Base-by-base conservation (phyloP, 2,329 filamentous ascomycete species). In the Ampelomyces quisqualis region DNA sequence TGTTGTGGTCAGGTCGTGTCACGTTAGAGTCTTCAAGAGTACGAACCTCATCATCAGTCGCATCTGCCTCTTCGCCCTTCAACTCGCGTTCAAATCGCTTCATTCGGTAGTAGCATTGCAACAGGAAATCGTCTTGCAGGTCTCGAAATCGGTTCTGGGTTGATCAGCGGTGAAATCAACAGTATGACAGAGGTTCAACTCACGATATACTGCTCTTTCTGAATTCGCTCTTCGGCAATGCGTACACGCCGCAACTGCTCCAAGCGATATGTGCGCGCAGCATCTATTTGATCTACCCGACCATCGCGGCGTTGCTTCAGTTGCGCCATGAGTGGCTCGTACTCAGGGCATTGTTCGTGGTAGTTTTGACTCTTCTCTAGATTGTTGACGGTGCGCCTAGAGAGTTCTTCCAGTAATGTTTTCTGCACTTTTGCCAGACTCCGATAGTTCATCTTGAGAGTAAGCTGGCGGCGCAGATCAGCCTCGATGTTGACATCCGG, bases 381-480 rank as follows among this genome's bases (percentile, higher is more conserved):
- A 43, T 77, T 73, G 34, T 81, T 77, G 43, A 84, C 68, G 36
- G 72, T 77, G 22, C 80, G 75, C 38, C 80, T 77, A 13, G 82
- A 81, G 14, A 88, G 72, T 58, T 86, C 82, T 43, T 82, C 80
- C 10, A 86, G 71, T 7, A 81, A 76, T 11, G 79, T 78, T 64
- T 85, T 86, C 54, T 86, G 68, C 20, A 78, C 74, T 53, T 79
- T 77, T 43, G 80, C 76, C 36, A 88, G 77, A 43, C 77, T 72
- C n/a, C 80, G 76, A 65, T 80, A 88, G 17, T 75, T 74, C 40
- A 80, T 79, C 64, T 84, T 84, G 55, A 88, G 73, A 53, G 85
- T 78, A 51, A 84, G 76, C 60, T 84, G 80, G 39, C 85, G 81
- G 36, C 73, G 68, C 50, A 77, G 61, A 40, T 72, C 68, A 11